A percentile compares a stretch with the other conserved stretches of the same genome.
phyloP scores from a whole-genome alignment of 1,284 basidiomycete species.

The Melampsora occidentalis region DNA sequence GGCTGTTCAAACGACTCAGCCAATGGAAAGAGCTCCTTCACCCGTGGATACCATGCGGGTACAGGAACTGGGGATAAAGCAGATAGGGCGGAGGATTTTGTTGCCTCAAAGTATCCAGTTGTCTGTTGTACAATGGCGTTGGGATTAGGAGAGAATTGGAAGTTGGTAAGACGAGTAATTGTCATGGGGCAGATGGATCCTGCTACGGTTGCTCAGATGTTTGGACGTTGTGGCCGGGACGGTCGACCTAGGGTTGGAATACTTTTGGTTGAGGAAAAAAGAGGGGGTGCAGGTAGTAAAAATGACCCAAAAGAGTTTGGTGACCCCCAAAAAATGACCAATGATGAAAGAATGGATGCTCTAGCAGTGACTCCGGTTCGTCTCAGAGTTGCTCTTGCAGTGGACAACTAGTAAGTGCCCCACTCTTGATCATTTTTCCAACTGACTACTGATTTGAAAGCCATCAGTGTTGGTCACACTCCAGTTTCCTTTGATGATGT shows the following conservation, averaged over 20 bases:
- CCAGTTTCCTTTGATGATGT: background rate
- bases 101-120: background rate
- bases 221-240: too few relatives aligned
- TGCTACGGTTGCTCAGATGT: background rate
- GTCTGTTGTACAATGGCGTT: conserved; percentile 9
- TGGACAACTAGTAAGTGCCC: background rate
- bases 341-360: background rate
- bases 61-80: conserved; percentile 5
- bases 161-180: background rate
- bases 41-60: background rate
- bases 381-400: background rate
- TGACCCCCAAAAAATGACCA: background rate
- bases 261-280: background rate
- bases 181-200: background rate
- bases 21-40: background rate
- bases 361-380: background rate
- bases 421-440: too few relatives aligned
- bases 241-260: background rate
- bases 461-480: background rate
- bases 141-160: conserved; percentile 18
- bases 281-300: background rate
- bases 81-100: background rate
- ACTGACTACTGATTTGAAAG: too few relatives aligned
- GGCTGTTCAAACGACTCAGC: background rate
- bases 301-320: background rate